Evolutionary conservation across 495 filamentous ascomycete genomes (phyloP), one percentile per base, ranked within the genome.

Genomic region (Penicilliopsis zonata): DNA sequence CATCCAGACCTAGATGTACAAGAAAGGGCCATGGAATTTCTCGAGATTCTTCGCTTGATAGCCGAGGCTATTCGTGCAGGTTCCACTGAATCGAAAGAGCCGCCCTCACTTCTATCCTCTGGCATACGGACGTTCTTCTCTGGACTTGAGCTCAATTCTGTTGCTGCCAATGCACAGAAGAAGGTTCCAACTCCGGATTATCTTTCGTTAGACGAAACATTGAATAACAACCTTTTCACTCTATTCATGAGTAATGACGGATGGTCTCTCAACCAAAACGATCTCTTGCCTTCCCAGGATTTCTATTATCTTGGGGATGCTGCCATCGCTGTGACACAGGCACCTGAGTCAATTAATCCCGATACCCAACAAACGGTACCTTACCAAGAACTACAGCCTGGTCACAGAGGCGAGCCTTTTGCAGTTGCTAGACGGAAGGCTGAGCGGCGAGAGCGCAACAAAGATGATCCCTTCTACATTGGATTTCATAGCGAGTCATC

Each of bases 391-490:
- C 54, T 61, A 22, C 42, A 50, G 8, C 72, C 72, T 29, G 64
- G 72, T 7, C 66, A 69, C 18, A 70, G 76, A 29, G 59, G 79
- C 6, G 75, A 85, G 36, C 53, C 68, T 1, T 72, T 79, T 41
- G 74, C 76, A 24, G 19, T 74, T 3, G 74, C 74, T 3, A 67
- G 70, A 32, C 66, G 79, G 40, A 77, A 72, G 32, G 55, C 69
- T 0, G 81, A 88, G 40, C 68, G 86, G 17, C 52, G 67, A 25
- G 85, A 88, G 44, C 70, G 83, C 27, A 82, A 94, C 52, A 78
- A 69, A 38, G 88, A 95, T 43, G 90, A 98, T 48, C 90, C 90
- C 3, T 98, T 94, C 49, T 96, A 98, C 47, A 98, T 98, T 44
- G 66, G 64, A 18, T 48, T 61, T 10, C 64, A 65, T 2, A 72